Conservation (phyloP, 768 basidiomycete species). For the Collybia sp. region DNA sequence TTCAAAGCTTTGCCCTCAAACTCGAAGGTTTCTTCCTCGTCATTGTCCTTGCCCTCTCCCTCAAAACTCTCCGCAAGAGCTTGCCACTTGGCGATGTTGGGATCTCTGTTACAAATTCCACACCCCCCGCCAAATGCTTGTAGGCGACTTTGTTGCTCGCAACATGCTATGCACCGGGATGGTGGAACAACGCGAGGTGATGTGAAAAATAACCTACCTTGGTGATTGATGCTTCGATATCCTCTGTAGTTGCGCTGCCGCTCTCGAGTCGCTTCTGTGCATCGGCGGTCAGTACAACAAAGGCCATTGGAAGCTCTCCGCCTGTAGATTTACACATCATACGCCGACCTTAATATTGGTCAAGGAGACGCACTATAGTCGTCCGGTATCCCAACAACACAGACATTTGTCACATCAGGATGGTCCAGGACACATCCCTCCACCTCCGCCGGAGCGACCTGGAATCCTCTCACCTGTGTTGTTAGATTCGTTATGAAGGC, state of each 20-base stretch:
- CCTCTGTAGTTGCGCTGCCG: conserved; percentile 20
- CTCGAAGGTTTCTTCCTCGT: neutral
- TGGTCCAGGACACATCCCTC: conserved; percentile 64
- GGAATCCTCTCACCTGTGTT: conserved; percentile 61
- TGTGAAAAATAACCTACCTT: conserved; percentile 29
- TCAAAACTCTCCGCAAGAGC: conserved; percentile 40
- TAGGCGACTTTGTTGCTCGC: conserved; percentile 50
- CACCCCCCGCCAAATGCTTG: conserved; percentile 56
- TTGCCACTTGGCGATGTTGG: conserved; percentile 66
- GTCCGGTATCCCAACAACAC: conserved; percentile 63
- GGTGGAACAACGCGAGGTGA: neutral
- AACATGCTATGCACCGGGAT: conserved; percentile 35
- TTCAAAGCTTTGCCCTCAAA: too few relatives aligned
- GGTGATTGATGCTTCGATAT: conserved; percentile 40
- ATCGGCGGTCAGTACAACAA: conserved; percentile 46
- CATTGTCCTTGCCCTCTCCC: conserved; percentile 39
- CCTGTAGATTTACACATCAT: conserved; percentile 18
- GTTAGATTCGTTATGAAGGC: conserved; percentile 22
- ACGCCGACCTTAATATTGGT: neutral
- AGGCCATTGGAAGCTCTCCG: conserved; percentile 71
- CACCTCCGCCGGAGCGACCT: conserved; percentile 71
- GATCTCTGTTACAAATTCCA: conserved; percentile 49
- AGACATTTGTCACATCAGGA: conserved; percentile 52
- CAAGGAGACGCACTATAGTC: conserved; percentile 47
- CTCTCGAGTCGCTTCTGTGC: conserved; percentile 29